Evolutionary conservation across 2,329 filamentous ascomycete species (phyloP), one percentile per base, ranked within the genome.

Genomic region (Neonectria faginata): DNA sequence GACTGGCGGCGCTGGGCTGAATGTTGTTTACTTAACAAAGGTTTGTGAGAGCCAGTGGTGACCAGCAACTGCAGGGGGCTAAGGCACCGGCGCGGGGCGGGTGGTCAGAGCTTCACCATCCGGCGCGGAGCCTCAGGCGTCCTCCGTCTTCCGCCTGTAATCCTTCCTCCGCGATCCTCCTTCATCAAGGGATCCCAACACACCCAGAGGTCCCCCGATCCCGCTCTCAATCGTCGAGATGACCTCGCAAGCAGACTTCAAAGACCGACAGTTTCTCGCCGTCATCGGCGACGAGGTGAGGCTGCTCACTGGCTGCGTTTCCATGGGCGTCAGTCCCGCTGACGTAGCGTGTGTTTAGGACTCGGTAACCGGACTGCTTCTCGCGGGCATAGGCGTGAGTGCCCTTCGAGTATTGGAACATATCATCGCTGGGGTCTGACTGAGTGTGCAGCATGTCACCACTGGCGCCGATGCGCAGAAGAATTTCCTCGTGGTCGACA

Each of bases 401-500:
- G 25, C 50, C 52, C 61, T 53, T 57, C 60, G 27, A n/a, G 50
- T 42, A 62, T 54, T 20, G n/a, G 29, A 25, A 33, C 9, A 18
- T 41, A 33, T 44, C 14, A 14, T 29, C 3, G 45, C 29, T 8
- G 12, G 22, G 29, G 2, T 45, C 57, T 68, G 18, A 66, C 48
- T 20, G 29, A 64, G 29, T 14, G 11, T 11, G 47, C 69, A 97
- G 94, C 95, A 98, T 79, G 94, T 98, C 68, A 97, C 94, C 16
- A 86, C 91, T 58, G 91, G 93, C 7, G 93, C 95, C 48, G 93
- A 97, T 77, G 88, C 92, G 42, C 92, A 97, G 78, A 97, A 97
- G 85, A 99, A 99, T 86, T 99, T 97, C 83, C 89, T 99, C 10
- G 93, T 99, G 61, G 96, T 99, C 67, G 95, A 99, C 80, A 84